Conservation (phyloP, 1,284 basidiomycete genomes). For the Sutorius eximius region DNA sequence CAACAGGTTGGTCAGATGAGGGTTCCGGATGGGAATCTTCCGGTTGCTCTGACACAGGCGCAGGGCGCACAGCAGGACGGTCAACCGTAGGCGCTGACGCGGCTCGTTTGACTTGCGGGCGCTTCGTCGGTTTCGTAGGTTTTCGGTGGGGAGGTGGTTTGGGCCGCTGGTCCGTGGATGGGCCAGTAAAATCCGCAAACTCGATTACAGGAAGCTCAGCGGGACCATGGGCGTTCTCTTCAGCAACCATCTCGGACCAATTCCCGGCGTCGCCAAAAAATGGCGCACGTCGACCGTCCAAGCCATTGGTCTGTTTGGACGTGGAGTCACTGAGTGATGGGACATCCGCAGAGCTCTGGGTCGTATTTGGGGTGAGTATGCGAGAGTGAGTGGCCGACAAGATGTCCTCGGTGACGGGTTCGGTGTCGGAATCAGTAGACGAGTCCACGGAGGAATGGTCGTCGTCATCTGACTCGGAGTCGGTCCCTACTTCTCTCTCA, state of each 20-base stretch:
- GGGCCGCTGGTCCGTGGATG: slow-evolving; percentile 35
- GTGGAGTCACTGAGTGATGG: slow-evolving; percentile 27
- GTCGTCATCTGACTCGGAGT: slow-evolving; percentile 62
- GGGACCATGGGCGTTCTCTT: slow-evolving; percentile 57
- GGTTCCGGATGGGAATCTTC: slow-evolving; percentile 23
- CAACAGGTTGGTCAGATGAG: slow-evolving; percentile 33
- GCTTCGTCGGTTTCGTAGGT: slow-evolving; percentile 37
- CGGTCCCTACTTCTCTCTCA: slow-evolving; percentile 63
- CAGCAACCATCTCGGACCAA: slow-evolving; percentile 85
- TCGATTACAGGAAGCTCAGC: slow-evolving; percentile 77
- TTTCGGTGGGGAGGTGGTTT: slow-evolving; percentile 38
- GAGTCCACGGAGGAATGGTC: slow-evolving; percentile 56
- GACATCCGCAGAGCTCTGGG: slow-evolving; percentile 53
- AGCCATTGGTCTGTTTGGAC: slow-evolving; percentile 23
- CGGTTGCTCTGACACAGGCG: slow-evolving; percentile 27
- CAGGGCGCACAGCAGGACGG: slow-evolving; percentile 25
- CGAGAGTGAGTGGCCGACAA: slow-evolving; percentile 48
- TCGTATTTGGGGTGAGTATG: slow-evolving; percentile 62
- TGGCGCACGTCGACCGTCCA: slow-evolving; percentile 39
- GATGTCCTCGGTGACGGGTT: slow-evolving; percentile 62
- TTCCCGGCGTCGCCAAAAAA: slow-evolving; percentile 56
- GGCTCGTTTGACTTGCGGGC: slow-evolving; percentile 34
- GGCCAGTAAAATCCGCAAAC: slow-evolving; percentile 63
- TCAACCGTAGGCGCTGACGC: slow-evolving; percentile 28
- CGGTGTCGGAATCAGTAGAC: slow-evolving; percentile 65